Evolutionary conservation across 208 protist genomes (phyloP), one percentile per base, ranked within the genome.

Genomic region (Leishmania major): DNA sequence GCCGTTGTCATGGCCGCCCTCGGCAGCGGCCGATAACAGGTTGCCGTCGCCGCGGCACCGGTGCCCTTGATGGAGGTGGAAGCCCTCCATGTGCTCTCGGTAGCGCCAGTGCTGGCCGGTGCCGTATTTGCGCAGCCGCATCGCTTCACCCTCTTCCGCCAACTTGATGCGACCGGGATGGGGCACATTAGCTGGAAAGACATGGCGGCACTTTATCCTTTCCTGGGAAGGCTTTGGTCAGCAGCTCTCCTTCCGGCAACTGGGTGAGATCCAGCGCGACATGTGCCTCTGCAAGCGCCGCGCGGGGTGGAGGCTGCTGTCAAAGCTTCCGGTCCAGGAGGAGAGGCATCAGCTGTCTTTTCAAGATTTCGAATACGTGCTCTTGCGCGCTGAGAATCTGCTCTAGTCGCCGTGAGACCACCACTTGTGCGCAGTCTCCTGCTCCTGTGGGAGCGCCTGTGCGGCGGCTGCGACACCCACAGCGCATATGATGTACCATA

Each of bases 141-240:
- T 49, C 82, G 99, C 25, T 96, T 99, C 3, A 84, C 99, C 6
- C 99, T 93, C 77, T 99, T 99, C 90, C 97, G 98, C 51, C 98
- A 96, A 19, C 98, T 99, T 53, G 99, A 99, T 91, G 93, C 97
- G 19, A 99, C 94, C 3, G 92, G 96, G 51, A 80, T 81, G 5
- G 91, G 93, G n/a, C 47, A 82, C 25, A 87, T 94, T 19, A 83
- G 74, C 35, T 96, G 93, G 91, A 93, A 93, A 77, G 84, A 94
- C 62, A 90, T 94, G 37, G 37, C 88, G 93, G 47, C 87, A 94
- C 57, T 53, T 93, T 0, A 87, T 94, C 75, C 84, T 93, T 51
- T 75, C 80, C 66, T 89, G 80, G 84, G 91, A 94, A 64, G 79
- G 80, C 62, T 96, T 85, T 64, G 87, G 90, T 31, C 51, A 89